phyloP scores from a whole-genome alignment of 2,329 filamentous ascomycete genomes.

The Colletotrichum sp. region DNA sequence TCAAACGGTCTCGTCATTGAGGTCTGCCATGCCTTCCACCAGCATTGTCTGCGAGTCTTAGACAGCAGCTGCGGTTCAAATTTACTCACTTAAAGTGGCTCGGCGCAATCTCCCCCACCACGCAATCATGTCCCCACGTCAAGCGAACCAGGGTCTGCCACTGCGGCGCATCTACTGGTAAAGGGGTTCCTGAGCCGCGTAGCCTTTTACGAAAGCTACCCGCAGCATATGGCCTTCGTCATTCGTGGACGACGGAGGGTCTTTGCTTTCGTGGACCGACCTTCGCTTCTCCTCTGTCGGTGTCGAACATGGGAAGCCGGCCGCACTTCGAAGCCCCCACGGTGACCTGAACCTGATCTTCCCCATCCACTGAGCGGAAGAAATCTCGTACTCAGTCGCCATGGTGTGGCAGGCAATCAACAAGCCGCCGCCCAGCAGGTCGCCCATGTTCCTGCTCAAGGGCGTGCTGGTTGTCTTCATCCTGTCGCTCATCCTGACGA shows the following conservation, averaged over 20 bases:
- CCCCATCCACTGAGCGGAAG: background rate
- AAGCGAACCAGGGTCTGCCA: slow-evolving; percentile 9
- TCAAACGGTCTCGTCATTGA: background rate
- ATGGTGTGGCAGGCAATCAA: slow-evolving; percentile 18
- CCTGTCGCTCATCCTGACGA: slow-evolving; percentile 13
- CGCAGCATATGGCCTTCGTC: background rate
- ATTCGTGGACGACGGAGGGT: background rate
- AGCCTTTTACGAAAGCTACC: background rate
- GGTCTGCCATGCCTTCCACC: background rate
- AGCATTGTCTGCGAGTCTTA: background rate
- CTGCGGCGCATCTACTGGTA: background rate
- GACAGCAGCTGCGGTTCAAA: background rate
- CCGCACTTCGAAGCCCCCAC: background rate
- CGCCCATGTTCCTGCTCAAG: slow-evolving; percentile 11
- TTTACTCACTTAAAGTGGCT: slow-evolving; percentile 7
- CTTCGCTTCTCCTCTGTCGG: background rate
- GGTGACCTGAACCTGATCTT: background rate
- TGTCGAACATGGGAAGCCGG: background rate
- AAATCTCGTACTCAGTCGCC: background rate
- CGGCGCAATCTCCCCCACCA: slow-evolving; percentile 13
- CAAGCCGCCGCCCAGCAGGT: background rate
- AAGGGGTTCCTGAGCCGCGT: slow-evolving; percentile 14
- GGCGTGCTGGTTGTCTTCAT: slow-evolving; percentile 5
- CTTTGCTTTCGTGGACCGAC: background rate
- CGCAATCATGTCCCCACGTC: slow-evolving; percentile 9